These are phyloP conservation scores for Boletus rubroflammeus DNA, from an alignment of 768 basidiomycete genomes.

Conservation along the genomic window DNA sequence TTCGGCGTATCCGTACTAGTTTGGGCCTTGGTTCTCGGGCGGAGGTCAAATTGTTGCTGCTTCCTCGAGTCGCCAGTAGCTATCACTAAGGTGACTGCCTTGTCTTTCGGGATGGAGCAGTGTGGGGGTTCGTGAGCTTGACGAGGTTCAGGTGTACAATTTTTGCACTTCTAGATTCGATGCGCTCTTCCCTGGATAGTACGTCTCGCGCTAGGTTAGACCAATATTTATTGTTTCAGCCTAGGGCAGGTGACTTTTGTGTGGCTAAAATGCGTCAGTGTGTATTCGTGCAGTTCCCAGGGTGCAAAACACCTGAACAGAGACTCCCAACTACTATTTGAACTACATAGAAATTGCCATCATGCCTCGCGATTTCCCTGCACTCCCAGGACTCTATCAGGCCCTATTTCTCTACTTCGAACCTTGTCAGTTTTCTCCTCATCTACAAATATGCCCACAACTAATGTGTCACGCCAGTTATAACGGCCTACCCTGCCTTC, in stretches of 20 bases:
- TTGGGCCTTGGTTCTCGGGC: background rate
- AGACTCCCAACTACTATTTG: no score
- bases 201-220: no score
- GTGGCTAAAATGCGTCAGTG: no score
- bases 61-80: background rate
- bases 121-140: background rate
- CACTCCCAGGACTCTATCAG: constrained; percentile 61
- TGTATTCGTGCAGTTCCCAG: background rate
- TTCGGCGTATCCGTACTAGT: background rate
- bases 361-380: constrained; percentile 42
- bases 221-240: no score
- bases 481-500: constrained; percentile 48
- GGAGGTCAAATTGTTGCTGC: background rate
- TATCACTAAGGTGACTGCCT: background rate
- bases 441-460: constrained; percentile 7
- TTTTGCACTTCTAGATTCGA: background rate
- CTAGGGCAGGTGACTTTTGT: no score
- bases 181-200: background rate
- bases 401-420: constrained; percentile 63
- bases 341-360: background rate
- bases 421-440: constrained; percentile 41
- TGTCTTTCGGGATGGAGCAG: background rate
- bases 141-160: background rate
- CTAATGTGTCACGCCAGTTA: constrained; percentile 34
- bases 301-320: no score